phyloP scores from a whole-genome alignment of 2,329 filamentous ascomycete genomes.

The Aspergillus uvarum region DNA sequence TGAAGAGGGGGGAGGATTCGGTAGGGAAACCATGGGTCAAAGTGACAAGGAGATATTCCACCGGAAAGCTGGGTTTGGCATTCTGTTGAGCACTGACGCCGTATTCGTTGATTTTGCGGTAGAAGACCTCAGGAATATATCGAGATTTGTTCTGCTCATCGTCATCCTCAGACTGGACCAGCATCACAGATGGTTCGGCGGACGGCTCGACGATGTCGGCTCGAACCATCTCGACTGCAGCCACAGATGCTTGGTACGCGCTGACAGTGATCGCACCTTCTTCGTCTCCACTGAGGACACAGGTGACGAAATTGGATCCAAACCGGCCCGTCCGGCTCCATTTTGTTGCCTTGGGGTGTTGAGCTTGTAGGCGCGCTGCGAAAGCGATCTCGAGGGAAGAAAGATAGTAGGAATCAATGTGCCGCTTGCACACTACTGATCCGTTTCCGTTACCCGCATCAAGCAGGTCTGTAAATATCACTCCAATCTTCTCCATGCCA shows the following conservation, averaged over 20 bases:
- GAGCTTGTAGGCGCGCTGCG: slow-evolving; percentile 81
- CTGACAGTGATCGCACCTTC: slow-evolving; percentile 84
- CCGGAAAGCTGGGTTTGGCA: slow-evolving; percentile 91
- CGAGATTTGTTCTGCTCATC: slow-evolving; percentile 66
- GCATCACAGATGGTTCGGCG: slow-evolving; percentile 88
- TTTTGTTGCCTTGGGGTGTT: slow-evolving; percentile 85
- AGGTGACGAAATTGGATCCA: slow-evolving; percentile 96
- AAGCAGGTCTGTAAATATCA: slow-evolving; percentile 91
- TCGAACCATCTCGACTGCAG: slow-evolving; percentile 93
- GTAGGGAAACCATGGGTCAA: slow-evolving; percentile 95
- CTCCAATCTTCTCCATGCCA: slow-evolving; percentile 82
- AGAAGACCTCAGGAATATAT: slow-evolving; percentile 98
- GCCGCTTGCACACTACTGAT: slow-evolving; percentile 88
- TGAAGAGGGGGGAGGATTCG: slow-evolving; percentile 73
- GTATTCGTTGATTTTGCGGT: slow-evolving; percentile 92
- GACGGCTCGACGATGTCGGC: slow-evolving; percentile 95
- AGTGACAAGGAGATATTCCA: slow-evolving; percentile 94
- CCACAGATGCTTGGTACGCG: slow-evolving; percentile 91
- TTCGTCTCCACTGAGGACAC: slow-evolving; percentile 90
- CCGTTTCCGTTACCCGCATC: slow-evolving; percentile 80
- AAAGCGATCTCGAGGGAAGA: slow-evolving; percentile 91
- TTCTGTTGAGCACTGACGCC: slow-evolving; percentile 95
- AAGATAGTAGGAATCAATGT: slow-evolving; percentile 91
- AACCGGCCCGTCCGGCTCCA: slow-evolving; percentile 96
- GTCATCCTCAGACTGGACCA: slow-evolving; percentile 88